Evolutionary conservation across 2,329 filamentous ascomycete genomes (phyloP), one percentile per base, ranked within the genome.

Genomic region (Aspergillus flavus): DNA sequence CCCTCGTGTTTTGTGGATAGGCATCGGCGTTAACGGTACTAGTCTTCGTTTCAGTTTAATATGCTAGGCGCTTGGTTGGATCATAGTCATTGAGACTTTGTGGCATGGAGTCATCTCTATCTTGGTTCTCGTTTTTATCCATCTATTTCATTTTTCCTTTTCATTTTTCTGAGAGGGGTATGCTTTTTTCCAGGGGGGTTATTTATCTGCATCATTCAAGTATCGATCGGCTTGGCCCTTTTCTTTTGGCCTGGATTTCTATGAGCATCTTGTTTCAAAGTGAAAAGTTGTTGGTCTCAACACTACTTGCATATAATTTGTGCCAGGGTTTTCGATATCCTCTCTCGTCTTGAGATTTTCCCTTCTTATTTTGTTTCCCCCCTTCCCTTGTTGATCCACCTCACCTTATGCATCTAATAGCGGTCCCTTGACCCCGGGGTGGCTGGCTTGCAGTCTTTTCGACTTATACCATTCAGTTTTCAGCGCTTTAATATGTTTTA

Each of bases 11-110:
- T 55, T 61, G 61, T 66, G 61, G 59, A 66, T 63, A 64, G 64
- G 64, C 65, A 66, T 67, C 62, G 67, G 69, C 69, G 69, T 70
- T 65, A 48, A 45, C 53, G 66, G 67, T 66, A 63, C 65, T 66
- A 21, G 45, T 58, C 57, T 50, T 66, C 45, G 34, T 45, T 59
- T 64, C 59, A 66, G 48, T 63, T 68, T 54, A 57, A 66, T 57
- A 62, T 65, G 57, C 56, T 64, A 64, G 68, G 70, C 68, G 70
- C 66, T 70, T 64, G 66, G 58, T 66, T 64, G 69, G 69, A 48
- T 64, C 53, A 58, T 62, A 45, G 58, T 64, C 57, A 50, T 62
- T 68, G 62, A 64, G 58, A 62, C 64, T 65, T 64, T 62, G 56
- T 63, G 64, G 64, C 66, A 68, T 65, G 68, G 65, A 70, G 64